phyloP scores from a whole-genome alignment of 75 land plant genomes.

The Pinus taeda region DNA sequence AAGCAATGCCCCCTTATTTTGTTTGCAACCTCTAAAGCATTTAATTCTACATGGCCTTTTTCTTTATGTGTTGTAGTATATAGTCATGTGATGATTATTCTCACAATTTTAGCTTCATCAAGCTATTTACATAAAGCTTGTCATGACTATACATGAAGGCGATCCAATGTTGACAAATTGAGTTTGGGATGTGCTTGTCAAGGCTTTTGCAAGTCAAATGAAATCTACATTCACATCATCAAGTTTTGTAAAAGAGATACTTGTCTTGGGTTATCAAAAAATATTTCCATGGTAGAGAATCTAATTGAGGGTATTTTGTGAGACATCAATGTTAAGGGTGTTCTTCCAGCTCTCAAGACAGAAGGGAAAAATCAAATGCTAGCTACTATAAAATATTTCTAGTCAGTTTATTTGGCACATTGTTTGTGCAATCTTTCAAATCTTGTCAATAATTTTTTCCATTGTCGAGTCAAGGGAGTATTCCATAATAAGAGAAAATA shows the following conservation, averaged over 20 bases:
- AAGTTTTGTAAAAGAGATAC: constrained; percentile 93
- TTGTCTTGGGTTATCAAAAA: constrained; percentile 83
- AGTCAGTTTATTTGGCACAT: constrained; percentile 70
- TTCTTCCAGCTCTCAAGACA: constrained; percentile 69
- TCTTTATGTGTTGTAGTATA: not conserved
- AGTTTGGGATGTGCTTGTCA: constrained; percentile 95
- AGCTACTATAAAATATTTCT: constrained; percentile 78
- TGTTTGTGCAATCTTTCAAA: constrained; percentile 77
- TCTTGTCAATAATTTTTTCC: constrained; percentile 87
- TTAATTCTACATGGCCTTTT: not conserved
- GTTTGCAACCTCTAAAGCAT: not conserved
- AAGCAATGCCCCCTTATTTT: not conserved
- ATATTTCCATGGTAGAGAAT: constrained; percentile 65
- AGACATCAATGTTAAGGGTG: constrained; percentile 92
- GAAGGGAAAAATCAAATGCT: constrained; percentile 80
- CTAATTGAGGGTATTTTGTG: constrained; percentile 81
- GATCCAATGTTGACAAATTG: constrained; percentile 86
- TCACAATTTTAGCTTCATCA: not conserved
- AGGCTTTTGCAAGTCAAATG: constrained; percentile 91
- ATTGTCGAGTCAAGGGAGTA: constrained; percentile 68
- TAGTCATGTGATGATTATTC: not conserved
- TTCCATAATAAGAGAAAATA: constrained; percentile 91
- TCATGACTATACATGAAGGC: constrained; percentile 55
- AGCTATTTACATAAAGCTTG: too few relatives aligned
- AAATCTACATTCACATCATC: constrained; percentile 94